Evolutionary conservation across 805 yeast species (phyloP), one percentile per base, ranked within the genome.

Genomic region (Yarrowia porcina): DNA sequence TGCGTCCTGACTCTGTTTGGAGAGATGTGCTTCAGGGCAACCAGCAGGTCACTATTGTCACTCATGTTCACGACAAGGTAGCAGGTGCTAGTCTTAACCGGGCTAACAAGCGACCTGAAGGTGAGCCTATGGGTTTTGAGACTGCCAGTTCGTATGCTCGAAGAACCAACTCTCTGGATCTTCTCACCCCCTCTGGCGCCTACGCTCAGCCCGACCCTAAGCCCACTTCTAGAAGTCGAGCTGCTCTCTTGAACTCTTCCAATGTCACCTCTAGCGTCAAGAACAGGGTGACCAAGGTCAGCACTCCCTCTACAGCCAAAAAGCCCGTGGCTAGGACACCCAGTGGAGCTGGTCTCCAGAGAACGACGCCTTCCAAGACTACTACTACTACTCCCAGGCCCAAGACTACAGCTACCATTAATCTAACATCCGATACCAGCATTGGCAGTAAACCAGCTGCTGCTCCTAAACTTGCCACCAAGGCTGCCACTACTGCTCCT

Each of bases 1-100:
- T 92, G 5, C 79, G 79, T 66, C 67, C 79, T 1, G 96, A 96
- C 0, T 76, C 78, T 0, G 75, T 79, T n/a, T 84, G 91, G 0
- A 69, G 73, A 15, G 70, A 69, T 0, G 77, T 90, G 1, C 68
- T 87, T 57, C 67, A 69, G 10, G 82, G 82, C 12, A 36, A 50
- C 9, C 36, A 49, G 41, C 52, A 63, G 23, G 68, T 73, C 18
- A 60, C 56, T 12, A 66, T 72, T 63, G 65, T 59, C 15, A 56
- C 61, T 8, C 61, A 56, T 30, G 49, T 52, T 7, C 42, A 52
- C 10, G 44, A 39, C 21, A 33, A 2, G 38, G 17, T 17, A 47
- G 10, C 27, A 45, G 18, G 18, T 7, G 5, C 52, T 13, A 27
- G 52, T 30, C 52, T 45, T 13, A 20, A 18, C n/a, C 18, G 41